A percentile compares a stretch with the other conserved stretches of the same genome.
phyloP scores from a whole-genome alignment of 495 filamentous ascomycete genomes.

The Trichoderma gamsii region DNA sequence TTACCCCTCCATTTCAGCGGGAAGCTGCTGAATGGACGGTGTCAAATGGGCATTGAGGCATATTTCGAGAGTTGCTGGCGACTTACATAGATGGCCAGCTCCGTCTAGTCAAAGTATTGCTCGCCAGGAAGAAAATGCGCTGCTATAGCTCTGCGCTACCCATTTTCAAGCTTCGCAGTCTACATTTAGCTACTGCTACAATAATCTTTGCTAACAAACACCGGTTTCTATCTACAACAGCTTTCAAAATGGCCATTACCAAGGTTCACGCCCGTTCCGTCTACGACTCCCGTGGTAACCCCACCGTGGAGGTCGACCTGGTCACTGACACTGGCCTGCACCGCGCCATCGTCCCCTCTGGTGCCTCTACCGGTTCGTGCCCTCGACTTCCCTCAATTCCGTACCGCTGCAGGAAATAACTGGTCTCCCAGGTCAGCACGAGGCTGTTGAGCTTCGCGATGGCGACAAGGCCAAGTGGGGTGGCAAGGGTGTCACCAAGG shows the following conservation, averaged over 20 bases:
- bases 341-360: conserved; percentile 97
- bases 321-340: conserved; percentile 94
- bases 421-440: conserved; percentile 70
- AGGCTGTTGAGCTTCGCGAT: conserved; percentile 97
- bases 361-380: conserved; percentile 85
- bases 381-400: conserved; percentile 10
- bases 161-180: neutral
- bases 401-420: conserved; percentile 15
- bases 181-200: neutral
- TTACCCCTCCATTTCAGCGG: neutral
- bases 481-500: conserved; percentile 95
- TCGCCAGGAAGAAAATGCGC: neutral
- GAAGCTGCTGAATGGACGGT: neutral
- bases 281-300: conserved; percentile 99
- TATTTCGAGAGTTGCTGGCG: neutral
- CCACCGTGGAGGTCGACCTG: conserved; percentile 88
- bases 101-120: neutral
- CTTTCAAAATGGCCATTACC: conserved; percentile 76
- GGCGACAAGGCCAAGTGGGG: conserved; percentile 96
- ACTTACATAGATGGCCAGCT: neutral
- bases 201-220: neutral
- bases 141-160: neutral
- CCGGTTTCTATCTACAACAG: neutral
- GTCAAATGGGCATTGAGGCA: conserved; percentile 6
- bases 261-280: conserved; percentile 98